These are phyloP conservation scores for Pyronema omphalodes DNA, from an alignment of 495 filamentous ascomycete species.

Conservation along the genomic window DNA sequence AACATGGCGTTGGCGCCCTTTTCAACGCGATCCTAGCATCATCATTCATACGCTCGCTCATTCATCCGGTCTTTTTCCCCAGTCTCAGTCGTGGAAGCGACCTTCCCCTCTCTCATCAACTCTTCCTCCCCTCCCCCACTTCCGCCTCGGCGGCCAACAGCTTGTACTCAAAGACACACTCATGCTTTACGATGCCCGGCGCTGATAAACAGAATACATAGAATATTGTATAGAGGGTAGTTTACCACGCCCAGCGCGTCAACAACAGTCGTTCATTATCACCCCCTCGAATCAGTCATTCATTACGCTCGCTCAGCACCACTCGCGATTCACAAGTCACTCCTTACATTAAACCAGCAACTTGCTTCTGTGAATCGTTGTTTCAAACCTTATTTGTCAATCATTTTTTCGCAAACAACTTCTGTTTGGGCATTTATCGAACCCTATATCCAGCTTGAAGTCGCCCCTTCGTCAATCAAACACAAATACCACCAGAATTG, in stretches of 20 bases:
- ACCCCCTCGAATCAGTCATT: neutral
- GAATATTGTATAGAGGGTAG: neutral
- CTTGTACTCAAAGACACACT: neutral
- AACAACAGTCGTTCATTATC: neutral
- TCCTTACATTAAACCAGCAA: neutral
- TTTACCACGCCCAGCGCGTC: neutral
- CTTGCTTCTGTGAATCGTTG: neutral
- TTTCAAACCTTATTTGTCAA: neutral
- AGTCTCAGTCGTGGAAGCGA: too few species aligned
- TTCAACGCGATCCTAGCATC: too few species aligned
- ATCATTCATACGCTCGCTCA: too few species aligned
- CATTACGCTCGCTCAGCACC: neutral
- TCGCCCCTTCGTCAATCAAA: neutral
- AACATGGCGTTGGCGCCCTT: too few species aligned
- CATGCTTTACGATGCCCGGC: neutral
- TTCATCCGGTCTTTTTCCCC: too few species aligned
- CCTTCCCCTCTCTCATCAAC: too few species aligned
- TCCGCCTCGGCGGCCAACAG: too few species aligned
- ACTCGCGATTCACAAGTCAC: neutral
- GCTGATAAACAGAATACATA: neutral
- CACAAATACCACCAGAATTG: neutral
- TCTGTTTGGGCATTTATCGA: neutral
- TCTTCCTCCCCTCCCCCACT: too few species aligned
- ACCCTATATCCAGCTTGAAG: neutral
- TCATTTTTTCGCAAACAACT: neutral